phyloP scores from a whole-genome alignment of 768 basidiomycete genomes.

The Mycena belliarum region DNA sequence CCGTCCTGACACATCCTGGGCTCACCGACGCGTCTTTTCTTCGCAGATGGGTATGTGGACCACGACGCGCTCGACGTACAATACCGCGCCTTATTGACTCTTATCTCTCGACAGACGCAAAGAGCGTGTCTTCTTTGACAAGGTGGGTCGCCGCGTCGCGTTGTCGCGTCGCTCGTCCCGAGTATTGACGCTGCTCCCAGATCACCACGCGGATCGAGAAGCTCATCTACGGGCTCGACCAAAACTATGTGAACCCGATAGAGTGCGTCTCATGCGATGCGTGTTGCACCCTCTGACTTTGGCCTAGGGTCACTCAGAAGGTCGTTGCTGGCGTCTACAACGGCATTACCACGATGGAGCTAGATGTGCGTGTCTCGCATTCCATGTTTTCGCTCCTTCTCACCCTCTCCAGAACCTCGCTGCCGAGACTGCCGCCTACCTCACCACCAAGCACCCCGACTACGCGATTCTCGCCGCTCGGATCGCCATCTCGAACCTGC shows the following conservation, averaged over 20 bases:
- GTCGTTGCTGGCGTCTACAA: conserved; percentile 92
- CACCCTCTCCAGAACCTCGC: conserved; percentile 79
- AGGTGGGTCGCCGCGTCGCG: conserved; percentile 48
- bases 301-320: conserved; percentile 79
- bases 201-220: conserved; percentile 87
- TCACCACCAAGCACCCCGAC: conserved; percentile 96
- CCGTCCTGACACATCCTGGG: not conserved
- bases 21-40: conserved; percentile 9
- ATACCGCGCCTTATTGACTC: conserved; percentile 31
- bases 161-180: conserved; percentile 21
- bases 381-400: conserved; percentile 38
- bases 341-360: conserved; percentile 95
- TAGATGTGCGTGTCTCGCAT: conserved; percentile 70
- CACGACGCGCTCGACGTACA: conserved; percentile 31
- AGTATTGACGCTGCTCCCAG: conserved; percentile 38
- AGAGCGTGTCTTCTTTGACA: conserved; percentile 93
- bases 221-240: conserved; percentile 94
- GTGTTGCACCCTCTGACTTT: not conserved
- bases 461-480: conserved; percentile 98
- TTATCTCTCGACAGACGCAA: conserved; percentile 57
- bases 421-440: conserved; percentile 94
- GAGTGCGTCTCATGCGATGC: conserved; percentile 62
- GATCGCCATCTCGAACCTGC: conserved; percentile 97
- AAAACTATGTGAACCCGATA: conserved; percentile 89
- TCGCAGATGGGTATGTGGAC: conserved; percentile 48